phyloP scores from a whole-genome alignment of 176 grass and related monocot genomes.

The Alopecurus myosuroides region DNA sequence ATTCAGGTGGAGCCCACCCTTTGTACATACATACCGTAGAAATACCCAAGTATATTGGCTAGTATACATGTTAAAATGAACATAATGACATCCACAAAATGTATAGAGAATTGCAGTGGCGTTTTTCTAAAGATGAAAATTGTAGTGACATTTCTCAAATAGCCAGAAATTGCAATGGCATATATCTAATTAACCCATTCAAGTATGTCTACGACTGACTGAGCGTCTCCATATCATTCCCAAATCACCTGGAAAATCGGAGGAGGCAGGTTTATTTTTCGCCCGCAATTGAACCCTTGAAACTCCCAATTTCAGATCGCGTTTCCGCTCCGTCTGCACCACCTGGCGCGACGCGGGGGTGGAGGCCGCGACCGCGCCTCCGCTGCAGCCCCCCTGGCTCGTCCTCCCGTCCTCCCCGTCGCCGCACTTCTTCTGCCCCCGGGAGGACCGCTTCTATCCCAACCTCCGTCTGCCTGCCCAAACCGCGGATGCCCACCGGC shows the following conservation, averaged over 20 bases:
- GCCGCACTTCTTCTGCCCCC: constrained; percentile 39
- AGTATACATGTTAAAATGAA: too few species aligned
- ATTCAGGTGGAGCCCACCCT: too few species aligned
- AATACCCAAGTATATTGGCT: too few species aligned
- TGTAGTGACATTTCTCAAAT: too few species aligned
- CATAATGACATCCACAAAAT: too few species aligned
- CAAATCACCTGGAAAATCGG: background rate
- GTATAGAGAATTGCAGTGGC: too few species aligned
- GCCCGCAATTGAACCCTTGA: background rate
- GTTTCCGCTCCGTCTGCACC: constrained; percentile 56
- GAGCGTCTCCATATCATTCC: background rate
- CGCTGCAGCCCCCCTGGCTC: constrained; percentile 33
- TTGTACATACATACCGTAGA: too few species aligned
- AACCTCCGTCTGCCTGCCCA: constrained; percentile 22
- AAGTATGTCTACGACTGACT: too few species aligned
- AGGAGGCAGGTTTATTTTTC: too few species aligned
- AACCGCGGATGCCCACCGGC: background rate
- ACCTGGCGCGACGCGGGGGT: constrained; percentile 36
- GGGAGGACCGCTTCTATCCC: constrained; percentile 48
- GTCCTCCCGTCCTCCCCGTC: constrained; percentile 34
- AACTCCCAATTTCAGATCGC: background rate
- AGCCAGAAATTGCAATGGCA: too few species aligned
- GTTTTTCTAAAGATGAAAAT: too few species aligned
- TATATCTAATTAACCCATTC: too few species aligned
- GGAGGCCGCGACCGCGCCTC: constrained; percentile 16